Evolutionary conservation across 192 early-diverging fungal species (phyloP).

Genomic region (Podila verticillata): DNA sequence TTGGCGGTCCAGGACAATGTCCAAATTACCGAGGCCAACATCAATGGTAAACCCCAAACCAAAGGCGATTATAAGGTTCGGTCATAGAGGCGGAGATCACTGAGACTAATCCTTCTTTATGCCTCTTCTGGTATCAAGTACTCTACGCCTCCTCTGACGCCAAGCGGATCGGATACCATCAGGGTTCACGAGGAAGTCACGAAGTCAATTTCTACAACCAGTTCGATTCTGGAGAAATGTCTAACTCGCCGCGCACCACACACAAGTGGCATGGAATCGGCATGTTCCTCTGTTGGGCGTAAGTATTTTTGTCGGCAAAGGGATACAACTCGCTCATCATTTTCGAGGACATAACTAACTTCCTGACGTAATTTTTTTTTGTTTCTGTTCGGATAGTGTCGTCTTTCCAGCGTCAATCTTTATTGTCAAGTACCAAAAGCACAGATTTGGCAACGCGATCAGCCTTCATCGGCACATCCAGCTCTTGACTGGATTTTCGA

Average conservation of each 20-base stretch:
- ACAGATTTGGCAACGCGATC: conserved; percentile 6
- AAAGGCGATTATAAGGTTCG: too few species aligned
- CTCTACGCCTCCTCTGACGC: too few species aligned
- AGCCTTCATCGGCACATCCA: conserved; percentile 16
- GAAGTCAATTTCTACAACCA: conserved; percentile 4
- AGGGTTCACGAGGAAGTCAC: neutral
- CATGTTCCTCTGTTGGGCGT: conserved; percentile 18
- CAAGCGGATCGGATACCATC: neutral
- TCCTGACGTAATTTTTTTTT: too few species aligned
- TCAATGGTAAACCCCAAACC: neutral
- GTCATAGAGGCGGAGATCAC: too few species aligned
- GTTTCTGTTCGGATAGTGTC: neutral
- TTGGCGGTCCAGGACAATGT: neutral
- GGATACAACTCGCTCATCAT: too few species aligned
- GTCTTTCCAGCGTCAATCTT: conserved; percentile 23
- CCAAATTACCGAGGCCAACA: neutral
- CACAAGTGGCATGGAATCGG: conserved; percentile 12
- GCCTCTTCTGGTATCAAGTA: too few species aligned
- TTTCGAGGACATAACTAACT: too few species aligned
- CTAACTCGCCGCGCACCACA: neutral
- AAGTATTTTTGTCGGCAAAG: too few species aligned
- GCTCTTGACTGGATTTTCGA: conserved; percentile 12
- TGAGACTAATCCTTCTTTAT: too few species aligned
- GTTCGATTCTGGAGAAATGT: neutral
- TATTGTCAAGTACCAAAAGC: conserved; percentile 12